Evolutionary conservation across 2,329 filamentous ascomycete genomes (phyloP), one percentile per base, ranked within the genome.

Genomic region (Calonectria leucothoes): DNA sequence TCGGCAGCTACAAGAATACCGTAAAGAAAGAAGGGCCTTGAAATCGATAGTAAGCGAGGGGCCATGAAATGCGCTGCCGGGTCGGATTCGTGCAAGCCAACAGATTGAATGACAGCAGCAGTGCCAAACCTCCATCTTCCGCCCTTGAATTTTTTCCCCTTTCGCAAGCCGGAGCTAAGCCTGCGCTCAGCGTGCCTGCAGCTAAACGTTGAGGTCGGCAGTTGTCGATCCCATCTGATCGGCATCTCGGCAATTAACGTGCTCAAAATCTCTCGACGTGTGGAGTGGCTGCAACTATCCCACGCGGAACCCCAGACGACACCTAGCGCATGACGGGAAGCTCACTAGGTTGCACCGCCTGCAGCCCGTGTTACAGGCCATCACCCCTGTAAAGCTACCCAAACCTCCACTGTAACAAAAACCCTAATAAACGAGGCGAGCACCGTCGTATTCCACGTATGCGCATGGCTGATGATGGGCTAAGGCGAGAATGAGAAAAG

Each of bases 211-310:
- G 20, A 15, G 12, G 52, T 25, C 52, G 52, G 52, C 6, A 59
- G 52, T 59, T 59, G n/a, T 23, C 31, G 31, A 35, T 25, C 5
- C n/a, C 15, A 35, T 35, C n/a, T 2, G 4, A 37, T 27, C 52
- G 52, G 52, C 31, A 59, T 59, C 52, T 59, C 52, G 52, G 52
- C 52, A 59, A 59, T 59, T 59, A 59, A 59, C 31, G 15, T 59
- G 52, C 52, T 59, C 52, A 59, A 59, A 59, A 15, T 31, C 37
- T 31, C 52, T 59, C 52, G 31, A 59, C 15, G 14, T 31, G 49
- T 12, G 52, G 52, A 5, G 31, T 37, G 11, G 11, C 23, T 37
- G 52, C 31, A 59, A 12, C 52, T n/a, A 59, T 52, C 23, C 49
- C 25, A 4, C 49, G 15, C 23, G 23, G 49, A 20, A 17, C 8